These are phyloP conservation scores for Circinella umbellata DNA, from an alignment of 371 early-diverging fungal genomes.

Conservation along the genomic window DNA sequence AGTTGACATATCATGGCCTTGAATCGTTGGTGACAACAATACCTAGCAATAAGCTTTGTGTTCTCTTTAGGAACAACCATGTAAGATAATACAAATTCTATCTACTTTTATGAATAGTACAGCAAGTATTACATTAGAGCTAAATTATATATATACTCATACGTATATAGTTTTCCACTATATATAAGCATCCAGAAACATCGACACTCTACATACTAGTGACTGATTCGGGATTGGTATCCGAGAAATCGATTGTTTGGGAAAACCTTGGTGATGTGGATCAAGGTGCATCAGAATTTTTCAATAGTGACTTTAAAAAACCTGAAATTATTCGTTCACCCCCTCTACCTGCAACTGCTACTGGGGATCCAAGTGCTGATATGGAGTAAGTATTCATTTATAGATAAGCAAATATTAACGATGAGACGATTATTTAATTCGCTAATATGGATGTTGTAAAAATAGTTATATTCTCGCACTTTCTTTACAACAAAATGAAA, in stretches of 20 bases:
- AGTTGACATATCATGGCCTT: conserved; percentile 85
- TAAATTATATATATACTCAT: neutral
- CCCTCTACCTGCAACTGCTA: neutral
- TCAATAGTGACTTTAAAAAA: conserved; percentile 63
- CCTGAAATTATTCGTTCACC: conserved; percentile 20
- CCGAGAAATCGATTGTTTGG: conserved; percentile 73
- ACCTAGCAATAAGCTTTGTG: conserved; percentile 66
- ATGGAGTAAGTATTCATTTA: conserved; percentile 26
- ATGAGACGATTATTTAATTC: neutral
- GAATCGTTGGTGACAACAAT: conserved; percentile 63
- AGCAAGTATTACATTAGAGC: no score
- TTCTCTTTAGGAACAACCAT: conserved; percentile 94
- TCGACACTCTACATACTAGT: conserved; percentile 78
- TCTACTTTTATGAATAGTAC: neutral
- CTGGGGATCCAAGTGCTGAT: conserved; percentile 14
- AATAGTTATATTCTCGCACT: conserved; percentile 65
- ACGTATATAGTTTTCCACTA: conserved; percentile 74
- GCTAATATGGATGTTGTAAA: neutral
- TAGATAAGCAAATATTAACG: no score
- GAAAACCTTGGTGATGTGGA: conserved; percentile 76
- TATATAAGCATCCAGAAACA: conserved; percentile 68
- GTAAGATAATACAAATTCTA: conserved; percentile 37
- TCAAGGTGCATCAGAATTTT: conserved; percentile 68
- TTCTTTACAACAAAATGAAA: conserved; percentile 62
- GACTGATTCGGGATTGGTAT: conserved; percentile 84